Evolutionary conservation across 108 stramenopile species (phyloP), one percentile per base, ranked within the genome.

Genomic region (Schizochytrium sp.): DNA sequence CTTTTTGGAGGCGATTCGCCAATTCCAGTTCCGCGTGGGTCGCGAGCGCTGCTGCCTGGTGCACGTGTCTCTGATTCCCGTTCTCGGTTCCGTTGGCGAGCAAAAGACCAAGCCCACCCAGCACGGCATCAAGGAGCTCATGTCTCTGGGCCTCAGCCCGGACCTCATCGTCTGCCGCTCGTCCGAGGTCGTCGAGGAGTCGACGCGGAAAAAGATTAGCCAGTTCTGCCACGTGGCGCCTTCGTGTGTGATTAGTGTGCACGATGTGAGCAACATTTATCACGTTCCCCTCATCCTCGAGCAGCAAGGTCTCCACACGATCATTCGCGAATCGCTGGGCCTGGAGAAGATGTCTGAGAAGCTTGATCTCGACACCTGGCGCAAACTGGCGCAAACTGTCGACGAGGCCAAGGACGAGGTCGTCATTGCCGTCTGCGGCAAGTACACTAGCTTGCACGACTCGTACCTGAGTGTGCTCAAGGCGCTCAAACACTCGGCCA

Each of bases 31-130:
- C 91, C 93, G 95, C n/a, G 98, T 99, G 28, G 98, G 98, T 18
- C 89, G 93, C 16, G 96, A 97, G 72, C 97, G 98, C 91, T 97
- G 98, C 87, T 95, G 95, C 87, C 91, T 99, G 47, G 97, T 97
- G 29, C 98, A 98, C 91, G 99, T 99, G 5, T 95, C 95, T 6
- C 93, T 99, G 18, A 97, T 99, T 45, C 99, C 99, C 21, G 95
- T 98, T 55, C 93, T 99, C 91, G 96, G 96, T 10, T 60, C 87
- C 29, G 95, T 93, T 6, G 98, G 97, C 55, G 99, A 99, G 92
- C 98, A 99, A 95, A 99, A 99, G 94, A 98, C 99, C 16, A 99
- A 99, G 92, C 99, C 99, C 21, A 99, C 99, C 28, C 99, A 99
- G 90, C 97, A 99, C 93, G 97, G 97, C 10, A 98, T 99, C 83